Conservation (phyloP, 495 filamentous ascomycete species). For the Penicillium antarcticum region DNA sequence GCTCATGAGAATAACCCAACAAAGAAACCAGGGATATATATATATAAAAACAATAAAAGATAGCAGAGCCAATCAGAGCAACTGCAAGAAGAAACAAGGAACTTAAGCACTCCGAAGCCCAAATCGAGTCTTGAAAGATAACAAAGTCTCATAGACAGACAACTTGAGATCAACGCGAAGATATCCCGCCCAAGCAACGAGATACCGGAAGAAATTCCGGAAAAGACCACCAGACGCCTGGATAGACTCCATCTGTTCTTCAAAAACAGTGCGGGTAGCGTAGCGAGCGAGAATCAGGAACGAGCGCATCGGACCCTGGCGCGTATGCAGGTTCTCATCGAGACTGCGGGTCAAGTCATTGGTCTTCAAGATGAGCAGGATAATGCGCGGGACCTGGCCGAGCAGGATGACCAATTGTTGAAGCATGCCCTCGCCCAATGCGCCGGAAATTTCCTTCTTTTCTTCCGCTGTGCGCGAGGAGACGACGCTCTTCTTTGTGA, state of each 20-base stretch:
- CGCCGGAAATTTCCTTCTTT: conserved; percentile 75
- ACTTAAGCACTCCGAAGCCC: conserved; percentile 19
- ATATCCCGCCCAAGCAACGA: conserved; percentile 56
- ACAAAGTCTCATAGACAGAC: conserved; percentile 54
- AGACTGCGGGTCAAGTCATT: conserved; percentile 95
- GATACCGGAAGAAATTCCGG: conserved; percentile 52
- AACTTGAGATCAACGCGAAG: conserved; percentile 63
- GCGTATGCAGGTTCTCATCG: conserved; percentile 90
- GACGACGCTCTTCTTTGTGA: conserved; percentile 59
- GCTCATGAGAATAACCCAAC: conserved; percentile 8
- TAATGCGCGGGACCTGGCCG: conserved; percentile 83
- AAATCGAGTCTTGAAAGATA: conserved; percentile 45
- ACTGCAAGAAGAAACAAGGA: neutral
- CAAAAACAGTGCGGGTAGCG: conserved; percentile 82
- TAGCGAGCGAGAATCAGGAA: conserved; percentile 95
- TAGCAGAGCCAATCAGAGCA: neutral
- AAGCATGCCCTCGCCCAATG: conserved; percentile 83
- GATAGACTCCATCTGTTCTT: conserved; percentile 78
- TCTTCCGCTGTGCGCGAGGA: conserved; percentile 65
- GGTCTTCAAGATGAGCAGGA: conserved; percentile 94
- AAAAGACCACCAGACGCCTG: conserved; percentile 53
- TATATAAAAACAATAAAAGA: conserved; percentile 1
- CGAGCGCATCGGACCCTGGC: conserved; percentile 78
- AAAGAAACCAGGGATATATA: conserved; percentile 11
- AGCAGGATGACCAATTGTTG: conserved; percentile 85